A percentile compares a stretch with the other conserved stretches of the same genome.
These are phyloP conservation scores for Saururus chinensis DNA, from an alignment of 164 flowering plant species.

Conservation along the genomic window DNA sequence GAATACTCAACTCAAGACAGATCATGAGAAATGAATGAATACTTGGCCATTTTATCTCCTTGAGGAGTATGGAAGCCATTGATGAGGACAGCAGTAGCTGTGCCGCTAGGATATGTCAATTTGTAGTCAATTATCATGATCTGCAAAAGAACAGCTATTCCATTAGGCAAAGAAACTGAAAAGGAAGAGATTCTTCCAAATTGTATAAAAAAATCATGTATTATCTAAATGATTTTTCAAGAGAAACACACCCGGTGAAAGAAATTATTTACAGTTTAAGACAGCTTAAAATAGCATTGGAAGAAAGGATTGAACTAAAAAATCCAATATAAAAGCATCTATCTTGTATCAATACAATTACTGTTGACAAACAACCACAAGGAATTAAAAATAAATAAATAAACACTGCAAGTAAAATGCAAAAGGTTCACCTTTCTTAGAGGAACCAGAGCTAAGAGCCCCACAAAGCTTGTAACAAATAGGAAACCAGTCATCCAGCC, in stretches of 20 bases:
- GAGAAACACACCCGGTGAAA: not conserved
- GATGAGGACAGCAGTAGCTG: conserved; percentile 62
- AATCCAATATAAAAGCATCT: not conserved
- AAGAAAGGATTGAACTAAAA: too few species aligned
- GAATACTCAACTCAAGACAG: not conserved
- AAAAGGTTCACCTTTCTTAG: conserved; percentile 29
- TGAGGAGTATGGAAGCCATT: conserved; percentile 64
- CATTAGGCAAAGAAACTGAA: not conserved
- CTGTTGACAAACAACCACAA: not conserved
- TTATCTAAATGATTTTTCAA: too few species aligned
- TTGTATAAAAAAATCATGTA: too few species aligned
- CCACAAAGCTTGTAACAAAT: conserved; percentile 46
- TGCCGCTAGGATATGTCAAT: conserved; percentile 58
- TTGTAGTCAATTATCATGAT: conserved; percentile 59
- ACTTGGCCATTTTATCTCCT: conserved; percentile 57
- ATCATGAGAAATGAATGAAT: not conserved
- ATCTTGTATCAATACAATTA: not conserved
- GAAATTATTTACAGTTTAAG: not conserved
- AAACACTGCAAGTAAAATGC: not conserved
- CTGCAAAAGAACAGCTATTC: conserved; percentile 13
- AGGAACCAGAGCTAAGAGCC: conserved; percentile 49
- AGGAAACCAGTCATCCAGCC: conserved; percentile 52
- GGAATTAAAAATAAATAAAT: not conserved
- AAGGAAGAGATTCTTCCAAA: not conserved
- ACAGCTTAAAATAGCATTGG: not conserved